These are phyloP conservation scores for Boechera divaricarpa DNA, from an alignment of 345 rosid species.

Conservation along the genomic window DNA sequence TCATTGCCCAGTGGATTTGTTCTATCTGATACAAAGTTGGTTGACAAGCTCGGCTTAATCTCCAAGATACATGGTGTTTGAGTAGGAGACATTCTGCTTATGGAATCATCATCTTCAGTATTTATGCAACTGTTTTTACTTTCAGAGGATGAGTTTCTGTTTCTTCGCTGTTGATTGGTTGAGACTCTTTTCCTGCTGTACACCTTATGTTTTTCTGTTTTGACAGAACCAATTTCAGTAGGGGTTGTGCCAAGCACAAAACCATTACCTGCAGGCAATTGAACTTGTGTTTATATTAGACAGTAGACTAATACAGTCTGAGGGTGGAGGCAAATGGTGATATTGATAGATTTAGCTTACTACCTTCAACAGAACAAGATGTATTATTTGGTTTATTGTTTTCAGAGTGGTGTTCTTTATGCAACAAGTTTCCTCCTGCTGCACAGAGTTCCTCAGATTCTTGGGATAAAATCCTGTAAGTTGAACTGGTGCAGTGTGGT, in stretches of 20 bases:
- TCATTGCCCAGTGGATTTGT: constrained; percentile 28
- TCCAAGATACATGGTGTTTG: constrained; percentile 41
- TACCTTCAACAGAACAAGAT: constrained; percentile 53
- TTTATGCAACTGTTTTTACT: constrained; percentile 51
- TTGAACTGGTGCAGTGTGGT: constrained; percentile 38
- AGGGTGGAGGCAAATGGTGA: constrained; percentile 25
- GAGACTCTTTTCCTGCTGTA: constrained; percentile 59
- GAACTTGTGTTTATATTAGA: constrained; percentile 7
- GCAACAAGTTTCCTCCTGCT: constrained; percentile 35
- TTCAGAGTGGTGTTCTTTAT: constrained; percentile 25
- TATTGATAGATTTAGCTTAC: constrained; percentile 19
- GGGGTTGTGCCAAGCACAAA: constrained; percentile 13
- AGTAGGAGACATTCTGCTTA: constrained; percentile 37
- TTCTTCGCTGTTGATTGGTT: constrained; percentile 33
- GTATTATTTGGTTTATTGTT: constrained; percentile 35
- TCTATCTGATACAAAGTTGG: constrained; percentile 40
- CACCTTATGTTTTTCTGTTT: constrained; percentile 49
- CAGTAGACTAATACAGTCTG: neutral
- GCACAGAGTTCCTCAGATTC: constrained; percentile 33
- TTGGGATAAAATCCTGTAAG: constrained; percentile 30
- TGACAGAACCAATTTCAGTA: constrained; percentile 33
- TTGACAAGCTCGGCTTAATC: constrained; percentile 40
- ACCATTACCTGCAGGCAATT: constrained; percentile 38
- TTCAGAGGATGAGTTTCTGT: constrained; percentile 55
- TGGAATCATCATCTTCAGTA: constrained; percentile 32